These are phyloP conservation scores for Pythium brachiatum DNA, from an alignment of 352 stramenopile species.

Conservation along the genomic window DNA sequence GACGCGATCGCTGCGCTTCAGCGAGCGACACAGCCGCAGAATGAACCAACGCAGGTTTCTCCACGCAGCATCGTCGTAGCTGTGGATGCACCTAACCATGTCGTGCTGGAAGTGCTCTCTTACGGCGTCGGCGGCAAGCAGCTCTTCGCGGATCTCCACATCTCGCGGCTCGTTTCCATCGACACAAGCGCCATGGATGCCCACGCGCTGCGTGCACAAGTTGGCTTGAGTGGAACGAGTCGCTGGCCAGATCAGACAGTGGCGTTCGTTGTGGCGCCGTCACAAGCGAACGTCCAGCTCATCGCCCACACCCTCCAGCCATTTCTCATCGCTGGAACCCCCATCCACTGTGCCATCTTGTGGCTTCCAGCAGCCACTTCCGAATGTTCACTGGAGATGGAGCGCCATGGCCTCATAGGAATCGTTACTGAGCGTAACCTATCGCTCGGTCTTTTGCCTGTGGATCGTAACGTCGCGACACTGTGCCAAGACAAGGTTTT, in stretches of 20 bases:
- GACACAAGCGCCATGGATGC: constrained; percentile 33
- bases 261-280: constrained; percentile 55
- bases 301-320: constrained; percentile 34
- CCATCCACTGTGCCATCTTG: constrained; percentile 40
- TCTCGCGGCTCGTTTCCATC: constrained; percentile 51
- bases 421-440: constrained; percentile 56
- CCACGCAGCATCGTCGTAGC: constrained; percentile 32
- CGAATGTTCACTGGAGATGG: constrained; percentile 70
- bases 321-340: constrained; percentile 15
- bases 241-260: constrained; percentile 31
- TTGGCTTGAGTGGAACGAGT: constrained; percentile 22
- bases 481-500: constrained; percentile 70
- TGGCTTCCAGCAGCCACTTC: constrained; percentile 61
- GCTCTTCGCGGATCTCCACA: constrained; percentile 55
- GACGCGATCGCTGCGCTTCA: constrained; percentile 50
- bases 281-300: constrained; percentile 45
- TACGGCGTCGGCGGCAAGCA: constrained; percentile 59
- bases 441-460: constrained; percentile 51
- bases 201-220: constrained; percentile 32
- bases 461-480: constrained; percentile 51
- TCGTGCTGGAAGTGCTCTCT: constrained; percentile 68
- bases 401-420: constrained; percentile 59
- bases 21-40: constrained; percentile 11
- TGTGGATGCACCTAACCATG: constrained; percentile 49
- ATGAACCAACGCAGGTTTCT: not conserved